These are phyloP conservation scores for Talaromyces sp. DNA, from an alignment of 2,329 filamentous ascomycete species.

Conservation along the genomic window DNA sequence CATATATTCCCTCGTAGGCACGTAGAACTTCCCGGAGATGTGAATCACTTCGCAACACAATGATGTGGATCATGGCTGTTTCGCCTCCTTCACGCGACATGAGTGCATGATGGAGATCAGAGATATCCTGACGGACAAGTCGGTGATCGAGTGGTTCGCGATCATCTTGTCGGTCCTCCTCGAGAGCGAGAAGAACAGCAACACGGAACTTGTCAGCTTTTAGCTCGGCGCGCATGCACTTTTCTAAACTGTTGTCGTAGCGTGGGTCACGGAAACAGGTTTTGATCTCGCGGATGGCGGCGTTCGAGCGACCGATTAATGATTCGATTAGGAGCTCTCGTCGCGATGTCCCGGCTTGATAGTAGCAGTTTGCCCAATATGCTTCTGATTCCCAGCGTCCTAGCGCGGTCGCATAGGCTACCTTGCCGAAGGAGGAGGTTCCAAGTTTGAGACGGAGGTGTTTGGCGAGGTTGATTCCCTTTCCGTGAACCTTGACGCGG, in stretches of 20 bases:
- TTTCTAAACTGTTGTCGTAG: conserved; percentile 76
- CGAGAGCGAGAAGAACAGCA: conserved; percentile 80
- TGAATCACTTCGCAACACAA: conserved; percentile 76
- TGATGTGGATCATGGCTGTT: conserved; percentile 81
- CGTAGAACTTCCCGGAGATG: conserved; percentile 81
- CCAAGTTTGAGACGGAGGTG: conserved; percentile 52
- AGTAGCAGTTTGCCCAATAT: conserved; percentile 98
- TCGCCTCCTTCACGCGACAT: conserved; percentile 78
- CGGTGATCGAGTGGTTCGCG: conserved; percentile 64
- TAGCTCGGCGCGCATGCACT: conserved; percentile 89
- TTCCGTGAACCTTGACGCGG: conserved; percentile 68
- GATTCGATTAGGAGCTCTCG: conserved; percentile 90
- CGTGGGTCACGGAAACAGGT: conserved; percentile 88
- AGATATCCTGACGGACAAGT: conserved; percentile 71
- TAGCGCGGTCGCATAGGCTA: conserved; percentile 84
- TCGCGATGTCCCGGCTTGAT: conserved; percentile 81
- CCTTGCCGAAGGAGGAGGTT: conserved; percentile 74
- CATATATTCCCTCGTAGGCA: conserved; percentile 72
- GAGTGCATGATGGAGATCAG: conserved; percentile 69
- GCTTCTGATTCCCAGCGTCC: conserved; percentile 91
- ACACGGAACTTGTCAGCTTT: conserved; percentile 96
- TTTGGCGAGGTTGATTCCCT: conserved; percentile 55
- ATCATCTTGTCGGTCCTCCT: conserved; percentile 83
- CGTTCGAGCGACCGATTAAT: conserved; percentile 85
- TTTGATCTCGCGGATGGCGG: conserved; percentile 86